Evolutionary conservation across 768 basidiomycete species (phyloP), one percentile per base, ranked within the genome.

Genomic region (Aureoboletus auriporus): DNA sequence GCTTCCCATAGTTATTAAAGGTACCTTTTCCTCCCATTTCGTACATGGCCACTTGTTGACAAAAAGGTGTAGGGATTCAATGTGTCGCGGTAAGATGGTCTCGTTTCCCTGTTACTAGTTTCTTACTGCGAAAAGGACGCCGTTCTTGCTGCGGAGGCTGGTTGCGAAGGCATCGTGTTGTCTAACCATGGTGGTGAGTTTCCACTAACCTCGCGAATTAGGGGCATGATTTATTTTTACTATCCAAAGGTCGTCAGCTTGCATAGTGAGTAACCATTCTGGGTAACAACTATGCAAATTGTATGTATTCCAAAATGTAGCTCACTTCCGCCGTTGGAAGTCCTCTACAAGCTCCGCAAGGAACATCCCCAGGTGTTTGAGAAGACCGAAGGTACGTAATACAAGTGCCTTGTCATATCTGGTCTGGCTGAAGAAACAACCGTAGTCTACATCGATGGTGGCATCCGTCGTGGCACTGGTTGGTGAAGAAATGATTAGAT

Each of bases 111-210:
- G 31, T 52, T 4, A 20, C 16, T 43, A 41, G 44, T 9, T 46
- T 51, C 31, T 55, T 7, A 53, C 36, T 47, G 48, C 28, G 54
- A 60, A 10, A 64, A 93, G 81, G 94, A 96, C 69, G 92, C 89
- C 3, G 80, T 90, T 36, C 78, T 92, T 39, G 93, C 93, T 27
- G 81, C 78, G 14, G 83, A 93, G 52, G 78, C 85, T 28, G 90
- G 92, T 11, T 84, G 89, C 14, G 84, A 94, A 48, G 94, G 88
- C 5, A 91, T 97, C 52, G 74, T 94, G 47, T 69, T 97, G 8
- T 90, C 87, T 1, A 97, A 97, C 56, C 94, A 97, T 57, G 94
- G 94, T 47, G 94, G 90, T 77, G 58, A 55, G 69, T 13, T 38
- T 36, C 13, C 14, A 23, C 20, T 23, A 1, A 38, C 23, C 8